These are phyloP conservation scores for Globisporangium uncinulatum DNA, from an alignment of 352 stramenopile genomes.

Conservation along the genomic window DNA sequence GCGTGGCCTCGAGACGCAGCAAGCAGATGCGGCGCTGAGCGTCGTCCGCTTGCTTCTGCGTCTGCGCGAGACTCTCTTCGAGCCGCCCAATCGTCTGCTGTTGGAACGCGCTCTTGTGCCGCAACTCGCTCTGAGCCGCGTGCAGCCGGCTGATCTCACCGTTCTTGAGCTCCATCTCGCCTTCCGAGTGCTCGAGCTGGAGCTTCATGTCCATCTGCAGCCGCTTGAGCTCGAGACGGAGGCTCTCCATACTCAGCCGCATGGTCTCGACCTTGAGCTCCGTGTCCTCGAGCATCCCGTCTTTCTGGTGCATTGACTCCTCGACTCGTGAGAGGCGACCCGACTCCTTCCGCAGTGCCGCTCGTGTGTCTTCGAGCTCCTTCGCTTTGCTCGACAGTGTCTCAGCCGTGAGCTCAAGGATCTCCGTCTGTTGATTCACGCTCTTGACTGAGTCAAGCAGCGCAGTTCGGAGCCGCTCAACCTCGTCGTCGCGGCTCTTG, in stretches of 20 bases:
- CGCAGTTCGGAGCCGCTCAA: constrained; percentile 43
- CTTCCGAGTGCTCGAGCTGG: constrained; percentile 53
- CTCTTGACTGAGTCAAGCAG: constrained; percentile 51
- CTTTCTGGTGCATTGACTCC: constrained; percentile 59
- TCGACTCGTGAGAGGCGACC: constrained; percentile 46
- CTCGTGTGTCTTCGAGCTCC: constrained; percentile 51
- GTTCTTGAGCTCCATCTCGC: constrained; percentile 70
- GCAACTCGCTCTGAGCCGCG: constrained; percentile 40
- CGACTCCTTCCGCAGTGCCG: constrained; percentile 48
- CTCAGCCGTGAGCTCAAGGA: constrained; percentile 57
- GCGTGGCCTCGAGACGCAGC: constrained; percentile 39
- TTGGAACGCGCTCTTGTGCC: constrained; percentile 47
- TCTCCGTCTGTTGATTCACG: constrained; percentile 55
- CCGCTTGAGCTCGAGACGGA: constrained; percentile 61
- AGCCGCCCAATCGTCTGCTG: constrained; percentile 44
- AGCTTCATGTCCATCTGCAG: constrained; percentile 75
- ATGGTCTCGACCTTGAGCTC: constrained; percentile 64
- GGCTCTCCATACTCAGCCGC: constrained; percentile 43
- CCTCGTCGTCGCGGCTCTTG: constrained; percentile 65
- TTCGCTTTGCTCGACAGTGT: constrained; percentile 51
- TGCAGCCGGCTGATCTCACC: constrained; percentile 59
- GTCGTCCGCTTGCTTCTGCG: constrained; percentile 44
- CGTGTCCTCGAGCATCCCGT: constrained; percentile 51
- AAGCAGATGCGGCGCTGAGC: constrained; percentile 40
- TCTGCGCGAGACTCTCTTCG: constrained; percentile 27